Evolutionary conservation across 2,329 filamentous ascomycete species (phyloP), one percentile per base, ranked within the genome.

Genomic region (Apiospora koreana): DNA sequence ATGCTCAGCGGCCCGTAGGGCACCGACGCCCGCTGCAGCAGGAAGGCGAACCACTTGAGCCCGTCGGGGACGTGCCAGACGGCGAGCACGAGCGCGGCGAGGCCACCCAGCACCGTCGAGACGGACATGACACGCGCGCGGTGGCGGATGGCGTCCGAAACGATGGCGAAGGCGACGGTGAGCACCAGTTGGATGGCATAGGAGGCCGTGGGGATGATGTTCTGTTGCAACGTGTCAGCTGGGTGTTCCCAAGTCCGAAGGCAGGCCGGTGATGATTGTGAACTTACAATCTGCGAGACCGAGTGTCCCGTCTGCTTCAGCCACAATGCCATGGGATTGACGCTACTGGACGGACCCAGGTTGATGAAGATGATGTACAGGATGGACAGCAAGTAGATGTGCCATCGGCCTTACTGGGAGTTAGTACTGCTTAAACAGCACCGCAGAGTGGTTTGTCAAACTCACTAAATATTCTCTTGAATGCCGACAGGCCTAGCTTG

Each of bases 151-250:
- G 85, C 81, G 41, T 89, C 87, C 12, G 86, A 88, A 2, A 83
- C 80, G 80, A 87, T 88, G 10, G 87, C 87, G 72, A 87, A 87
- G 6, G 80, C 74, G 0, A 90, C 79, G 0, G 87, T 89, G 2
- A 83, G 83, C 2, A 88, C 81, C 0, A 88, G 83, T 71, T 88
- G 86, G 2, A 89, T 83, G 0, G 84, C 87, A 41, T 81, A 82
- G 8, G 84, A 80, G 1, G 81, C 81, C 0, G 84, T 86, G 0
- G 85, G 84, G 31, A 86, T 85, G 62, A 83, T 84, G 67, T 87
- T 87, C 79, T 80, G 25, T 3, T 25, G 4, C 9, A 4, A 9
- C 14, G 12, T 6, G 6, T 12, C 16, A 42, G 31, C 25, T 16
- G 10, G 38, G 25, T 65, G 38, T 18, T 8, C 35, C 58, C 38